Evolutionary conservation across 2,329 filamentous ascomycete species (phyloP), one percentile per base, ranked within the genome.

Genomic region (Bisporella sp.): DNA sequence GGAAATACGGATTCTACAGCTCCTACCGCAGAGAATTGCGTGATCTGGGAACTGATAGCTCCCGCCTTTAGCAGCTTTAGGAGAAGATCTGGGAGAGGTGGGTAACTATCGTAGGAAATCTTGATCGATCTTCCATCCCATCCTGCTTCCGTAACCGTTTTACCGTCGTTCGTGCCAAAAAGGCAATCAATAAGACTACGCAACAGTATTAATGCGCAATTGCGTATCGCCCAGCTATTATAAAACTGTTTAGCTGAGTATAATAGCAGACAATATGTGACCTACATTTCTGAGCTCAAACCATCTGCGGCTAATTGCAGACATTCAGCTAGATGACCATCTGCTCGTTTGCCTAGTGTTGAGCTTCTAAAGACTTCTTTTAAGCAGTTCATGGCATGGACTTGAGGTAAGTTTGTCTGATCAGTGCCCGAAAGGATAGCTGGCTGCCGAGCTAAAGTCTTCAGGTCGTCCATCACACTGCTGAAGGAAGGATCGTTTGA

Each of bases 341-440:
- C 89, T 0, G 89, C 87, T 48, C 78, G 77, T 49, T 81, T 81
- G 31, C 87, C 77, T 11, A 97, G 74, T 46, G 82, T 80, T 0
- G 89, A 89, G 58, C 85, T 90, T 51, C 88, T 92, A 68, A 96
- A 93, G 2, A 96, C 84, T 57, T 95, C 90, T 64, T 93, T 93
- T 51, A 99, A 72, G 54, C 88, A 96, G 65, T 99, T 99, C 64
- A 96, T 78, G 0, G 93, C 90, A 66, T 99, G 93, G 0, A 99
- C 93, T 67, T 99, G 92, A 0, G 90, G 86, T 4, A 97, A 71
- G 40, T 86, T 84, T 2, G 77, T 78, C 31, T 77, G 80, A 51
- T 84, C 81, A 0, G 31, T 33, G 52, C 80, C 75, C 0, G 75
- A 73, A 41, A 77, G 72, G 7, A 65, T 69, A 4, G 78, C 78